Base-by-base conservation (phyloP, 164 flowering plant species). In the Aristolochia fimbriata region DNA sequence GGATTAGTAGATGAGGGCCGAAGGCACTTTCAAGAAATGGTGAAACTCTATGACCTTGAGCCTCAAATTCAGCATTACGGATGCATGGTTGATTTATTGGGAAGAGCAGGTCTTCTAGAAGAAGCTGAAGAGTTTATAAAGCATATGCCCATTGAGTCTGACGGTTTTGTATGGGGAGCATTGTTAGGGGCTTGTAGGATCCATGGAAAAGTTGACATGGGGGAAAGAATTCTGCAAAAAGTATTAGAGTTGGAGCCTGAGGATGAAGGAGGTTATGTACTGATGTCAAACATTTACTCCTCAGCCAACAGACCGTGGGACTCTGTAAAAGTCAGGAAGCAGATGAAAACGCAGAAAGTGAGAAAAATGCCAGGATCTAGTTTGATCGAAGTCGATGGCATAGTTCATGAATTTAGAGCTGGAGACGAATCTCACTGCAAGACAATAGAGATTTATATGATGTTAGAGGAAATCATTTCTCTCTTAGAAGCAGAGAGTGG, bases 31-130 rank as follows among this genome's bases (percentile, higher is more conserved):
- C 48, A 54, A 23, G 59, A 59, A 52, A 65, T 65, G 64, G 30
- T 53, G 16, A 66, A 30, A 31, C 7, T 66, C 51, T 60, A 66
- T 54, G 14, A 31, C 20, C 63, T 66, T 31, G 47, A 15, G n/a
- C 69, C 63, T 53, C 59, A 60, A 31, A 60, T 66, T 51, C 59
- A 66, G 64, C 69, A 66, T 21, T 66, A 66, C 30, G 69, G 69
- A 45, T 66, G 69, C 23, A 66, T 66, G 69, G 69, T 60, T 54
- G 69, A 66, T 52, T 58, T 66, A n/a, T 47, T 66, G 13, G 64
- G 69, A 15, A 51, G 69, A 59, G 64, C 59, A 15, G 63, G 63
- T 16, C 64, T 60, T 15, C 25, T 66, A 20, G 60, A 60, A 9
- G 64, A 66, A 50, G 69, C 69, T 15, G 54, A 53, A 45, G 64